These are phyloP conservation scores for Globisporangium apiculatum DNA, from an alignment of 352 stramenopile species.

Conservation along the genomic window DNA sequence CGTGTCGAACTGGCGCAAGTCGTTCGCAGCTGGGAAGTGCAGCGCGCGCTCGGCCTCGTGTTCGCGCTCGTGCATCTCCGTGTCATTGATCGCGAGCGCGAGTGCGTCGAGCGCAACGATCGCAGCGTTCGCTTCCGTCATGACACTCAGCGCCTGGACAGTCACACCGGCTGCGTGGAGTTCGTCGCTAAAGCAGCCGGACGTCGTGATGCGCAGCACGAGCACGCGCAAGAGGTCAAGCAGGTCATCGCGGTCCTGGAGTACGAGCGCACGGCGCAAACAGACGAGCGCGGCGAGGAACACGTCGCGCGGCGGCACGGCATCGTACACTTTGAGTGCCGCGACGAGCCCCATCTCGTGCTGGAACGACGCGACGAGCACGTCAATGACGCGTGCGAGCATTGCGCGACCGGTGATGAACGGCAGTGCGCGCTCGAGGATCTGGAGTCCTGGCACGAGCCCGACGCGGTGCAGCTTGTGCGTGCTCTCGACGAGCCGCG, in stretches of 20 bases:
- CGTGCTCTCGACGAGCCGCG: constrained; percentile 64
- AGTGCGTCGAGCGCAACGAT: constrained; percentile 50
- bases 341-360: constrained; percentile 66
- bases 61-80: constrained; percentile 66
- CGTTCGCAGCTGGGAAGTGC: constrained; percentile 56
- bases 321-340: constrained; percentile 62
- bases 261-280: constrained; percentile 50
- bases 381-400: constrained; percentile 45
- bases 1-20: constrained; percentile 19
- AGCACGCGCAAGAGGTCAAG: constrained; percentile 39
- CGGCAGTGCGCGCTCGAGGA: constrained; percentile 51
- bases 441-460: constrained; percentile 55
- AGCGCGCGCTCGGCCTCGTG: constrained; percentile 59
- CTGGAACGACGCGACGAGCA: constrained; percentile 64
- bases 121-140: constrained; percentile 50
- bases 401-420: constrained; percentile 29
- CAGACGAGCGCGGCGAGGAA: constrained; percentile 72
- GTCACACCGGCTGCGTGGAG: constrained; percentile 39
- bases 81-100: constrained; percentile 56
- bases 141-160: constrained; percentile 43
- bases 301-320: constrained; percentile 58
- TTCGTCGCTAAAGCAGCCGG: constrained; percentile 67
- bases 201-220: constrained; percentile 64
- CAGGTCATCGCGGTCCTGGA: constrained; percentile 33
- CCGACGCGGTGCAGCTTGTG: constrained; percentile 72